Base-by-base conservation (phyloP, 2,329 filamentous ascomycete genomes). In the Hypoxylon sp. region DNA sequence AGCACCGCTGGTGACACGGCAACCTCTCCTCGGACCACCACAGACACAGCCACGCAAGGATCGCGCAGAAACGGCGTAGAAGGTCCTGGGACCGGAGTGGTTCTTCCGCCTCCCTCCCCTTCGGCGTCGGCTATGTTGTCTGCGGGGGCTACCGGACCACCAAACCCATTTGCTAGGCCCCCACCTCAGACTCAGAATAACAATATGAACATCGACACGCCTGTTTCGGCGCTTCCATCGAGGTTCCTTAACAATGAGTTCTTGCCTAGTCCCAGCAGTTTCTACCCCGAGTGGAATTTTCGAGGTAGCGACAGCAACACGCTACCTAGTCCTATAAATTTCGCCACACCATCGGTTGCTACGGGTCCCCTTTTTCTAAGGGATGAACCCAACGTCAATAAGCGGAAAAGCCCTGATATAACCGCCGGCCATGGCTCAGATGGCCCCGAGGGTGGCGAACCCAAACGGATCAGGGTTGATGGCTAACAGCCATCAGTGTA, bases 141-240 rank as follows among this genome's bases (percentile, higher is more conserved):
- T 36, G 94, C 94, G 0, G 94, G 94, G 29, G 93, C 94, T 6
- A 88, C 87, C 26, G 94, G 94, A 0, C 94, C 94, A 9, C 91
- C 91, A 2, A 99, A 99, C 69, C 94, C 94, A 0, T 99, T 97
- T 70, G 94, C 94, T 5, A 82, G 93, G 30, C 94, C 93, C 1
- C 82, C 87, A 17, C 91, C 89, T 3, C 90, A 91, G 19, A 79
- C 84, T 48, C 83, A 80, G 63, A 75, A 66, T 52, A 75, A 69
- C 40, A 75, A 75, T 47, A 87, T 83, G 71, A 73, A 73, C 55
- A 81, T 84, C 34, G 86, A 94, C 67, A 94, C 94, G 0, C 94
- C 94, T 0, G 91, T 95, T n/a, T 97, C 92, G 2, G 92, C 93
- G 3, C 78, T 99, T 7, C 94, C 94, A 0, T 96, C 90, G 40